Base-by-base conservation (phyloP, 805 yeast genomes). In the Candida lessepsii region DNA sequence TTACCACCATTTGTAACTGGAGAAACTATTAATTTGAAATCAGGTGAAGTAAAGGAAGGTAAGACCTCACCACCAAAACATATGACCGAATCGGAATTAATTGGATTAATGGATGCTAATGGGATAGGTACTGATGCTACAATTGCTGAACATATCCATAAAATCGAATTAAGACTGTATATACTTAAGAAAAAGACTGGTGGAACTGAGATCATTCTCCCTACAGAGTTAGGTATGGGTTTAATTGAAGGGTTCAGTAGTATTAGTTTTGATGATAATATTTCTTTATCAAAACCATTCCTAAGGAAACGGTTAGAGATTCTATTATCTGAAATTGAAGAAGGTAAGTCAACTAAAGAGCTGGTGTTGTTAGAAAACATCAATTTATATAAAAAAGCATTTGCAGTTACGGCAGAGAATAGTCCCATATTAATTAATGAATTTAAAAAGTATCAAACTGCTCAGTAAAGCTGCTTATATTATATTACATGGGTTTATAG, bases 61-160 rank as follows among this genome's bases (percentile, higher is more conserved):
- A 73, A 74, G 40, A 93, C 99, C 0, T 56, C 82, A 0, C 81
- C 97, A 0, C 99, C 99, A 0, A 61, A 65, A 20, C 83, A 80
- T 39, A 74, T 93, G 71, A 91, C 98, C 0, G 99, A 93, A 59
- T 74, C 96, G 0, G 99, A 91, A 56, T 70, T 93, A 16, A 88
- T 93, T 62, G 83, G 87, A 8, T 65, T 93, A 34, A 93, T 93
- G 99, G 98, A 95, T 65, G 86, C 81, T 9, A 93, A 93, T 60
- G 98, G 98, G 0, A 93, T 93, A 32, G 99, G 99, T 2, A 93
- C 99, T 0, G 99, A 93, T 67, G 99, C 99, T 1, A 93, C 99
- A 0, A 95, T 93, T 61, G 99, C 98, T 0, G 99, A 93, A 30
- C 99, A 93, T 61, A 93, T 93, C 27, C 89, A 85, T 42, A 90